A percentile compares a stretch with the other conserved stretches of the same genome.
phyloP scores from a whole-genome alignment of 2,329 filamentous ascomycete species.

The Tothia fuscella region DNA sequence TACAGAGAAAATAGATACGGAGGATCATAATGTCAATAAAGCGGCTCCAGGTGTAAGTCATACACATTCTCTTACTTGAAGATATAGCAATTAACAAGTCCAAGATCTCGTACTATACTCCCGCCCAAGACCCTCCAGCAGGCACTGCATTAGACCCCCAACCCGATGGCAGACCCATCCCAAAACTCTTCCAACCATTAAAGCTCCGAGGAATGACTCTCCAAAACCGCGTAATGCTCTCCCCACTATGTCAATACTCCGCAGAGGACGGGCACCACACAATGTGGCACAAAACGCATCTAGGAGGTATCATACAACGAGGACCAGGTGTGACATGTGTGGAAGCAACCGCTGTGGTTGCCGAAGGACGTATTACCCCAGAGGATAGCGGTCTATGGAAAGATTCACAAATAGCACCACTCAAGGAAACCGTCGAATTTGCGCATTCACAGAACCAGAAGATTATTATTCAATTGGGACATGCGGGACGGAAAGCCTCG shows the following conservation, averaged over 20 bases:
- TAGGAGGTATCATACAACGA: conserved; percentile 64
- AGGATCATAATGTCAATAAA: conserved; percentile 28
- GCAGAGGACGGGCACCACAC: conserved; percentile 61
- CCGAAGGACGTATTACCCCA: conserved; percentile 73
- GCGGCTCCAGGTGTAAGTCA: conserved; percentile 30
- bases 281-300: conserved; percentile 70
- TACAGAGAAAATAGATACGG: conserved; percentile 16
- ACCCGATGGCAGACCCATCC: conserved; percentile 37
- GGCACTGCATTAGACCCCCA: conserved; percentile 36
- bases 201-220: conserved; percentile 47
- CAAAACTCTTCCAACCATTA: conserved; percentile 48
- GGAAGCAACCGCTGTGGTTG: conserved; percentile 64
- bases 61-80: background rate
- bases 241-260: conserved; percentile 56
- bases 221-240: conserved; percentile 55
- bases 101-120: conserved; percentile 36
- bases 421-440: conserved; percentile 63
- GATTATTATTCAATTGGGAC: conserved; percentile 68
- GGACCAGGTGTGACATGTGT: conserved; percentile 64
- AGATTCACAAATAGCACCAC: conserved; percentile 64
- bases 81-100: too few relatives aligned
- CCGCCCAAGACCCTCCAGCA: conserved; percentile 32
- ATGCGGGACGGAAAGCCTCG: conserved; percentile 58
- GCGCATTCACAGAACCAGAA: conserved; percentile 67
- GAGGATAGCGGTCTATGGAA: conserved; percentile 73